These are phyloP conservation scores for Capronia epimyces DNA, from an alignment of 2,329 filamentous ascomycete genomes.

Conservation along the genomic window DNA sequence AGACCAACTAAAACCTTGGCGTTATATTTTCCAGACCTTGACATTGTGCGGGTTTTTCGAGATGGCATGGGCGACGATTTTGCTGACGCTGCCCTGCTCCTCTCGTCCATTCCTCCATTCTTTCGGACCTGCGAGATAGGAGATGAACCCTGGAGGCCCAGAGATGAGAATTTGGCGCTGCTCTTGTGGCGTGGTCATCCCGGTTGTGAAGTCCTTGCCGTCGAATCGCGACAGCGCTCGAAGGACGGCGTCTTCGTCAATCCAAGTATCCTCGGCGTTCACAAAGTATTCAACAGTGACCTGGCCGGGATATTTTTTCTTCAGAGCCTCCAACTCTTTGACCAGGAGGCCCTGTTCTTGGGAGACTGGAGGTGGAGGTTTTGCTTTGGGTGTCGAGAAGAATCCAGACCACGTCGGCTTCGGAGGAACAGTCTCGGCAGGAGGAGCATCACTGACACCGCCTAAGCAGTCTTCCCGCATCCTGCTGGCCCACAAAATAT, in stretches of 20 bases:
- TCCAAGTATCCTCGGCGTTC: constrained; percentile 68
- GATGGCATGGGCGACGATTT: constrained; percentile 21
- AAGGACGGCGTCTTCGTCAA: constrained; percentile 51
- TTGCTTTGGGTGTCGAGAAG: constrained; percentile 10
- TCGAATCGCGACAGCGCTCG: constrained; percentile 20
- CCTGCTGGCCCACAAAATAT: constrained; percentile 79
- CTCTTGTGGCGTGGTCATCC: constrained; percentile 30
- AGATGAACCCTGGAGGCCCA: constrained; percentile 84
- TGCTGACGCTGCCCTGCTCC: constrained; percentile 26
- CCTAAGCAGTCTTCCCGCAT: constrained; percentile 60
- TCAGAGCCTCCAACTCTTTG: constrained; percentile 58
- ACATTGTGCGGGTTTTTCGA: constrained; percentile 20
- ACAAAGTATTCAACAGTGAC: constrained; percentile 70
- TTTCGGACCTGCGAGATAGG: constrained; percentile 73
- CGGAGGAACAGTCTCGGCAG: constrained; percentile 25
- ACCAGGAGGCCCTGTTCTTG: constrained; percentile 45
- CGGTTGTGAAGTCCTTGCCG: constrained; percentile 25
- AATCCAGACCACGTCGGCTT: constrained; percentile 20
- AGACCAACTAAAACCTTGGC: neutral
- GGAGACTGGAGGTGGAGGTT: constrained; percentile 16
- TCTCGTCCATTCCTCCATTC: constrained; percentile 25
- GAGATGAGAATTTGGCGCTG: constrained; percentile 74
- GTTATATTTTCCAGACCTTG: constrained; percentile 27
- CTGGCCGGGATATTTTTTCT: constrained; percentile 50
- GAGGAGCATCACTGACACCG: constrained; percentile 47